Conservation (phyloP, 179 eudicot genomes). For the Vitellaria paradoxa region DNA sequence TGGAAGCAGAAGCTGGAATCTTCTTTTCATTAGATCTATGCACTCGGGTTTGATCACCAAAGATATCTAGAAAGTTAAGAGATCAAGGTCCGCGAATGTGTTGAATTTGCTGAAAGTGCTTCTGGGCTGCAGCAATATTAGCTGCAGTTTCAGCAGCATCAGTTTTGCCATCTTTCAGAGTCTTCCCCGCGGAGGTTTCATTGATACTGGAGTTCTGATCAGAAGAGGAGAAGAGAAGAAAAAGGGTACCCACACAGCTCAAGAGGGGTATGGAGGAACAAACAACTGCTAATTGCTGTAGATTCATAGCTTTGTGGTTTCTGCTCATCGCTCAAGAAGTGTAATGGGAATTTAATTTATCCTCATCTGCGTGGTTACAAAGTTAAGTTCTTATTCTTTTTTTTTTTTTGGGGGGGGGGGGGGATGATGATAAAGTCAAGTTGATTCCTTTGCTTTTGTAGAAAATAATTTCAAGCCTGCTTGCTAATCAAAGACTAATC, state of each 20-base stretch:
- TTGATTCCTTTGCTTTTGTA: neutral
- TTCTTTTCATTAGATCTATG: neutral
- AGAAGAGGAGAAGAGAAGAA: neutral
- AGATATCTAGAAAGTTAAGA: too few relatives aligned
- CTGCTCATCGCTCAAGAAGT: neutral
- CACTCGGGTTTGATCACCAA: too few relatives aligned
- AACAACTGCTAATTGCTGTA: neutral
- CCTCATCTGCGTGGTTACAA: slow-evolving; percentile 3
- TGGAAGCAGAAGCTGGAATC: neutral
- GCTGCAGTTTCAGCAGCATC: neutral
- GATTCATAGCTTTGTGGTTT: slow-evolving; percentile 9
- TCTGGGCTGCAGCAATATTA: slow-evolving; percentile 11
- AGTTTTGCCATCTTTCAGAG: neutral
- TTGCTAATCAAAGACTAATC: too few relatives aligned
- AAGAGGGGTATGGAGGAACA: slow-evolving; percentile 14
- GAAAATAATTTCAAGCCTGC: neutral
- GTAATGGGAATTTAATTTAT: neutral
- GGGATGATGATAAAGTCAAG: neutral
- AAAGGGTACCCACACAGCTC: neutral
- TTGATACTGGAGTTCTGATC: neutral
- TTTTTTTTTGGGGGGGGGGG: too few relatives aligned
- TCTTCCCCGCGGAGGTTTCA: neutral
- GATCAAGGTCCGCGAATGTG: slow-evolving; percentile 8
- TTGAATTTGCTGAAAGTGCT: slow-evolving; percentile 17
- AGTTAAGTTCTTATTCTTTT: neutral